A percentile compares a stretch with the other conserved stretches of the same genome.
phyloP scores from a whole-genome alignment of 1,284 basidiomycete genomes.

The Tilletia caries region DNA sequence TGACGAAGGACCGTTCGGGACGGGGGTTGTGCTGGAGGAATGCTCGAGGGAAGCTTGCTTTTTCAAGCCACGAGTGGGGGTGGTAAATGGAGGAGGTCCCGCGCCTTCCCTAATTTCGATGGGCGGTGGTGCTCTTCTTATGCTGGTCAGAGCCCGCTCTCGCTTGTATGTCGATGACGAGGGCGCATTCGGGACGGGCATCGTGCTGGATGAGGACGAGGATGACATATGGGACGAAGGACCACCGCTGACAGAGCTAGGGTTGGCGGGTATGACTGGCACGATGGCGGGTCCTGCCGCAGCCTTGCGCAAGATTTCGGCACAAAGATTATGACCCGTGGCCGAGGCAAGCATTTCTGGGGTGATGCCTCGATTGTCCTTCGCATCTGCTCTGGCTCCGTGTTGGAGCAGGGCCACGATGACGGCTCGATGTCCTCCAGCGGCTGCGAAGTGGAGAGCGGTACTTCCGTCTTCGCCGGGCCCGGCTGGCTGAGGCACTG shows the following conservation, averaged over 20 bases:
- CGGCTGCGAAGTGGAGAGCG: conserved; percentile 50
- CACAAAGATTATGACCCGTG: conserved; percentile 33
- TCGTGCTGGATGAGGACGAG: neutral
- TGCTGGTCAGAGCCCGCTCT: neutral
- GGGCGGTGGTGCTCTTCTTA: conserved; percentile 4
- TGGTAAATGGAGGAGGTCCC: neutral
- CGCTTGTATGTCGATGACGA: neutral
- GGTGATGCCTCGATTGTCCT: conserved; percentile 36
- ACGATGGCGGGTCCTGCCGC: conserved; percentile 7
- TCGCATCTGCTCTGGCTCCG: conserved; percentile 37
- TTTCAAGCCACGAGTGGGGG: neutral
- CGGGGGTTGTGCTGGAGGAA: neutral
- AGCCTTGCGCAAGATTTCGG: conserved; percentile 16
- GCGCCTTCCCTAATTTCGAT: neutral
- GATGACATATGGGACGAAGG: neutral
- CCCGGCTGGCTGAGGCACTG: conserved; percentile 13
- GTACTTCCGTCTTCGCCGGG: conserved; percentile 47
- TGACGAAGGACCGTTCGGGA: neutral
- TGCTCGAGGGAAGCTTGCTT: conserved; percentile 1
- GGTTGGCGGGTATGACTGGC: neutral
- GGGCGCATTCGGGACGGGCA: neutral
- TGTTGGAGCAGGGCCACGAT: conserved; percentile 40
- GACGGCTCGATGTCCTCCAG: conserved; percentile 45
- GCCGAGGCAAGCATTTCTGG: conserved; percentile 40
- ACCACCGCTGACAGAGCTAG: neutral